These are phyloP conservation scores for Anthracocystis setariae DNA, from an alignment of 1,284 basidiomycete genomes.

Conservation along the genomic window DNA sequence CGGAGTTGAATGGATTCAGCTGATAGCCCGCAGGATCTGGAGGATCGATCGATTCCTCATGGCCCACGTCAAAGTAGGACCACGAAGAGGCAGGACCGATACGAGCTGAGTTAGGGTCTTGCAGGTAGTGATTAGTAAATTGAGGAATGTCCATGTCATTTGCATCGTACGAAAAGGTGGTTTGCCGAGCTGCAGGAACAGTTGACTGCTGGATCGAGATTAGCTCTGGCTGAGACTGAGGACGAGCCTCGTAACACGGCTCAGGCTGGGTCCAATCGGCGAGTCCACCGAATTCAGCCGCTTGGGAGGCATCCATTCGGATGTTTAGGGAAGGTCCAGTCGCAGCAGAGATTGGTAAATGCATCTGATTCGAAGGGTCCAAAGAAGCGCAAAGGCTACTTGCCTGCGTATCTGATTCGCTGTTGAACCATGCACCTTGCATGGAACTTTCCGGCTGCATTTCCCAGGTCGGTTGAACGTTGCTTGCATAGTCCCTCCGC, in stretches of 20 bases:
- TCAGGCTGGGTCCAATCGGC: constrained; percentile 25
- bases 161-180: background rate
- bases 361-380: constrained; percentile 12
- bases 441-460: background rate
- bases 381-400: background rate
- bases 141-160: background rate
- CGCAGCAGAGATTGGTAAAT: background rate
- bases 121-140: background rate
- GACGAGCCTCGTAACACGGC: constrained; percentile 4
- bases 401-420: background rate
- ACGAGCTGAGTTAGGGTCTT: background rate
- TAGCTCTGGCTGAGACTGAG: constrained; percentile 3
- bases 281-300: constrained; percentile 2
- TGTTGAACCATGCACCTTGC: background rate
- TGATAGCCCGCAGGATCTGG: background rate
- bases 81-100: background rate
- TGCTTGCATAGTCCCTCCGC: background rate
- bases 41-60: background rate
- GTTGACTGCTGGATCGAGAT: background rate
- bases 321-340: constrained; percentile 6
- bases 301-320: constrained; percentile 1
- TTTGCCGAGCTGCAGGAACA: background rate
- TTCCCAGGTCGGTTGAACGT: background rate
- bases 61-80: background rate
- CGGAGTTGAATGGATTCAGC: constrained; percentile 12